Evolutionary conservation across 2,329 filamentous ascomycete species (phyloP), one percentile per base, ranked within the genome.

Genomic region (Penicillium polonicum): DNA sequence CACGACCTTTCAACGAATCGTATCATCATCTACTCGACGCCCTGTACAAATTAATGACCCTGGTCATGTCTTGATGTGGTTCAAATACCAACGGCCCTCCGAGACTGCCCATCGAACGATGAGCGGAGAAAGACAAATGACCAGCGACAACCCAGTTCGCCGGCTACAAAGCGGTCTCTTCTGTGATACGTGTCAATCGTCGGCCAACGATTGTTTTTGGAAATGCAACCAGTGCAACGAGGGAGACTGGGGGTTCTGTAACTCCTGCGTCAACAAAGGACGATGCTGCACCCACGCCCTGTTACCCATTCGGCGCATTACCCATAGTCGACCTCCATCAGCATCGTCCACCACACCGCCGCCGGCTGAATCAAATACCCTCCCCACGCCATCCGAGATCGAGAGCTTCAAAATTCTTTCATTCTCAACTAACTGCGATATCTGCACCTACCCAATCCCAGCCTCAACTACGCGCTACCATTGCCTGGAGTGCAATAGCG

Each of bases 241-340:
- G 61, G 93, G 91, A 5, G 92, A 95, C 69, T 97, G 92, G 92
- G 93, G 93, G 0, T 97, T 91, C 71, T 97, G 93, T 76, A 91
- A 92, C 66, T 78, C 82, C 59, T 97, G 93, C 64, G 91, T 96
- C 31, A 92, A 93, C 58, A 86, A 88, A 72, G 92, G 91, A 17
- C 82, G 83, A 59, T 89, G 87, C 59, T 97, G 93, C 74, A 89
- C 87, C 0, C 93, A 97, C 69, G 82, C 89, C 7, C 80, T 97
- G 0, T 79, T 96, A 0, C 91, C 92, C 0, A 79, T 96, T 44
- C 84, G 87, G 0, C 88, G 91, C 64, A 60, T 70, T 9, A 80
- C 84, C 44, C 57, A 63, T 27, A 57, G 33, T 5, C 46, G 60
- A 23, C 46, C 51, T 17, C 23, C 62, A 13, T 49, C 59, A 39